A percentile compares a stretch with the other conserved stretches of the same genome.
phyloP scores from a whole-genome alignment of 164 flowering plant genomes.

The Magnolia kwangsiensis region DNA sequence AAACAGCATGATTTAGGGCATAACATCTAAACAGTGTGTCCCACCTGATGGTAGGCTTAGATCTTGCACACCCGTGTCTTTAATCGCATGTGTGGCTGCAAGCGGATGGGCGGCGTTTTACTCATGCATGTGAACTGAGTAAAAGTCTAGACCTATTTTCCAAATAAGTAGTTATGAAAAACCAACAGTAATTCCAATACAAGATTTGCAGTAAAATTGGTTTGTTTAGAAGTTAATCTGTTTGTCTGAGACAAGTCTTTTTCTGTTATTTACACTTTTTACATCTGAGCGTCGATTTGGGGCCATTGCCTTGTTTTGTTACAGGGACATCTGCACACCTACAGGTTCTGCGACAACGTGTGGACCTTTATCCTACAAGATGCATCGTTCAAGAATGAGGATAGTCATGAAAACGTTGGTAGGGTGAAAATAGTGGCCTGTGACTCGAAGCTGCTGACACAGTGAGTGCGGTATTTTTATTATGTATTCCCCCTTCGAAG shows the following conservation, averaged over 20 bases:
- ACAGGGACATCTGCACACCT: constrained; percentile 73
- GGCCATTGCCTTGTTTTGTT: background rate
- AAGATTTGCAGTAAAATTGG: background rate
- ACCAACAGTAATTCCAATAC: too few species aligned
- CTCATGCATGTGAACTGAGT: too few species aligned
- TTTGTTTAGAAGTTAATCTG: background rate
- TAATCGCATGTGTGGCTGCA: too few species aligned
- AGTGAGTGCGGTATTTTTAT: constrained; percentile 23
- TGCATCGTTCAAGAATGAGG: constrained; percentile 58
- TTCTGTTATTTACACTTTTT: background rate
- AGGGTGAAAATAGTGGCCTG: constrained; percentile 70
- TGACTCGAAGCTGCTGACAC: constrained; percentile 68
- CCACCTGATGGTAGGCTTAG: background rate
- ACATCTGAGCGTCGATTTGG: background rate
- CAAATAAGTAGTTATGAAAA: too few species aligned
- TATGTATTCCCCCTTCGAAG: background rate
- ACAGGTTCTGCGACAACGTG: constrained; percentile 72
- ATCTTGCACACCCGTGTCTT: too few species aligned
- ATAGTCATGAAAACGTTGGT: constrained; percentile 42
- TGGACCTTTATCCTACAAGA: constrained; percentile 73
- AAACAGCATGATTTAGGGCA: background rate
- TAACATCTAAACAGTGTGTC: background rate
- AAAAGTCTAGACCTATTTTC: too few species aligned
- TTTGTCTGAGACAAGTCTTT: background rate
- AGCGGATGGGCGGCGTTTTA: too few species aligned